Conservation (phyloP, 106 monocot genomes). For the Acorus calamus region DNA sequence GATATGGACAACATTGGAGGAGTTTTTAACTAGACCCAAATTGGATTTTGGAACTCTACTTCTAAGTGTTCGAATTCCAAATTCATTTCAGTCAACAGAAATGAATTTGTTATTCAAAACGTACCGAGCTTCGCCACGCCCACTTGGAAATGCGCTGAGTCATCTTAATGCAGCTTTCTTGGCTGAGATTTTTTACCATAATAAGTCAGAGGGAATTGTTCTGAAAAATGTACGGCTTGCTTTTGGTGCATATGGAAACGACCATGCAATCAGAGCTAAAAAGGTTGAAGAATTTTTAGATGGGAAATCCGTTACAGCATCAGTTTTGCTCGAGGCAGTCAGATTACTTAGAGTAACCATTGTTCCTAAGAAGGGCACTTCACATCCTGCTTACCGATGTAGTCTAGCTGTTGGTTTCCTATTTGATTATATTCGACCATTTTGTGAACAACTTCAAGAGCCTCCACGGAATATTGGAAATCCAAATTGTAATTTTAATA, state of each 20-base stretch:
- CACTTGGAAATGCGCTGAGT: slow-evolving; percentile 65
- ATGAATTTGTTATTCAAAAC: slow-evolving; percentile 42
- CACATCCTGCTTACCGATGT: slow-evolving; percentile 35
- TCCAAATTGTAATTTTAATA: slow-evolving; percentile 3
- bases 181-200: slow-evolving; percentile 24
- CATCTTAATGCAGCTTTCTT: slow-evolving; percentile 76
- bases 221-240: slow-evolving; percentile 38
- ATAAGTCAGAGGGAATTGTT: slow-evolving; percentile 17
- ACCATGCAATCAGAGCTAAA: slow-evolving; percentile 51
- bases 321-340: slow-evolving; percentile 52
- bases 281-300: slow-evolving; percentile 45
- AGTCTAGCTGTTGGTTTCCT: slow-evolving; percentile 69
- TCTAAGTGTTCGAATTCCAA: slow-evolving; percentile 55
- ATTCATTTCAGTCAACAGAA: slow-evolving; percentile 9
- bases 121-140: slow-evolving; percentile 65
- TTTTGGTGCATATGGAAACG: slow-evolving; percentile 65
- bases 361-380: slow-evolving; percentile 37
- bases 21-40: slow-evolving; percentile 41
- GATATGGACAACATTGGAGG: slow-evolving; percentile 31
- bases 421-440: slow-evolving; percentile 49
- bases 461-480: slow-evolving; percentile 6
- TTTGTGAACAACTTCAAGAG: slow-evolving; percentile 15
- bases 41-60: slow-evolving; percentile 38
- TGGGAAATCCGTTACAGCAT: slow-evolving; percentile 42
- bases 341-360: slow-evolving; percentile 40